phyloP scores from a whole-genome alignment of 2,329 filamentous ascomycete genomes.

The Lecanicillium sp. region DNA sequence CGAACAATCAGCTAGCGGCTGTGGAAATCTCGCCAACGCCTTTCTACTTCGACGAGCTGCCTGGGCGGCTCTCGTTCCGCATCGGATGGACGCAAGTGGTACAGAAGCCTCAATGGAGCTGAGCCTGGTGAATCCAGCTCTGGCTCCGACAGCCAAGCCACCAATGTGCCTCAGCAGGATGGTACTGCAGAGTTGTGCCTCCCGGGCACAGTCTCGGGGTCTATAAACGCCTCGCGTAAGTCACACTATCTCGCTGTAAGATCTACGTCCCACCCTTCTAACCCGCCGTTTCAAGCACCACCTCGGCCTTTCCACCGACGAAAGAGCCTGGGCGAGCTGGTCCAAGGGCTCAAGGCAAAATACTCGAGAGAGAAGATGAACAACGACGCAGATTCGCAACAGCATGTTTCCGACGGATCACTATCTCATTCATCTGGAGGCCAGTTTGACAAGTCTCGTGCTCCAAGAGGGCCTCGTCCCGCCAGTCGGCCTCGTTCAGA shows the following conservation, averaged over 20 bases:
- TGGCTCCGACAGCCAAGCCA: too few species aligned
- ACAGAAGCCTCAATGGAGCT: slow-evolving; percentile 4
- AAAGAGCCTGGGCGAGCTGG: slow-evolving; percentile 21
- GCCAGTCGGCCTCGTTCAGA: neutral
- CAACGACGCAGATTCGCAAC: neutral
- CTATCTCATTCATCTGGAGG: too few species aligned
- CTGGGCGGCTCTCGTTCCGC: slow-evolving; percentile 2
- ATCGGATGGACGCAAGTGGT: slow-evolving; percentile 7
- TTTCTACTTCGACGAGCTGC: slow-evolving; percentile 4
- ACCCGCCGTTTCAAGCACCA: neutral
- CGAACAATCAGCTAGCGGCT: slow-evolving; percentile 18
- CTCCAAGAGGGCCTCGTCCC: too few species aligned
- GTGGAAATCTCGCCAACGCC: slow-evolving; percentile 16
- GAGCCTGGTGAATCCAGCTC: too few species aligned
- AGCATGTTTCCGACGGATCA: too few species aligned
- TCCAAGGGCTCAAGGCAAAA: slow-evolving; percentile 19
- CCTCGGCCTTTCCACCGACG: slow-evolving; percentile 13
- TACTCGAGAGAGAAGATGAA: slow-evolving; percentile 16
- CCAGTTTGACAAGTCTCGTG: too few species aligned
- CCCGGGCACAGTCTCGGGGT: too few species aligned
- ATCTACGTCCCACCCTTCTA: slow-evolving; percentile 15
- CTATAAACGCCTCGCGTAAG: neutral
- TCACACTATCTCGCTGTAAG: slow-evolving; percentile 6
- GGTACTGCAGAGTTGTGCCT: too few species aligned
- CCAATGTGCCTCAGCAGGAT: too few species aligned